Conservation (phyloP, 73 alveolate genomes). For the Paraurostyla sp. region DNA sequence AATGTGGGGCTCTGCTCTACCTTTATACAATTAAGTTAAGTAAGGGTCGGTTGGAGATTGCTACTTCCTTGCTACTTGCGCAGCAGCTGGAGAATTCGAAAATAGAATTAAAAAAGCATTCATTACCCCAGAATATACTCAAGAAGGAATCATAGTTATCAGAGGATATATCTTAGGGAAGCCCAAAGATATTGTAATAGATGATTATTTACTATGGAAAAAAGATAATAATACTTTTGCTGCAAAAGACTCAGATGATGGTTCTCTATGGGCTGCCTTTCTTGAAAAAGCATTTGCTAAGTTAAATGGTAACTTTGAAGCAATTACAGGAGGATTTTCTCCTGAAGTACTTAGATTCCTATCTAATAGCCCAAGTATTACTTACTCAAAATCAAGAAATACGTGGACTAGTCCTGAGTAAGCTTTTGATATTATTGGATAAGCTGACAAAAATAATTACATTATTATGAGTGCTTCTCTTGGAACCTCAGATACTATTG, state of each 20-base stretch:
- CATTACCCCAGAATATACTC: not conserved
- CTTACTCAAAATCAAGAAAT: not conserved
- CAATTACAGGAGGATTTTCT: not conserved
- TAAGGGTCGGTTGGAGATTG: slow-evolving; percentile 13
- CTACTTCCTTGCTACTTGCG: slow-evolving; percentile 18
- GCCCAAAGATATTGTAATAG: not conserved
- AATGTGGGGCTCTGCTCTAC: not conserved
- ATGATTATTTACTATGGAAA: not conserved
- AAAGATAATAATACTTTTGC: not conserved
- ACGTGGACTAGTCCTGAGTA: not conserved
- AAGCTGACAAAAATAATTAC: not conserved
- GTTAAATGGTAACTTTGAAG: not conserved
- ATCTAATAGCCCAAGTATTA: not conserved
- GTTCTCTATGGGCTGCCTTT: slow-evolving; percentile 12
- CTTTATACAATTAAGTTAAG: not conserved
- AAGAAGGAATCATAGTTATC: not conserved
- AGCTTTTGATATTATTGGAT: not conserved
- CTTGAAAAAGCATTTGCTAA: slow-evolving; percentile 7
- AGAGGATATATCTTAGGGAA: not conserved
- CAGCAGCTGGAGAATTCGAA: not conserved
- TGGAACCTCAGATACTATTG: not conserved
- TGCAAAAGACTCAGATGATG: not conserved
- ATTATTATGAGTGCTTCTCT: not conserved
- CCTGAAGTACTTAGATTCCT: slow-evolving; percentile 1
- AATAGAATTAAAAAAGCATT: slow-evolving; percentile 3